Evolutionary conservation across 495 filamentous ascomycete genomes (phyloP), one percentile per base, ranked within the genome.

Genomic region (Pyrenula massariospora): DNA sequence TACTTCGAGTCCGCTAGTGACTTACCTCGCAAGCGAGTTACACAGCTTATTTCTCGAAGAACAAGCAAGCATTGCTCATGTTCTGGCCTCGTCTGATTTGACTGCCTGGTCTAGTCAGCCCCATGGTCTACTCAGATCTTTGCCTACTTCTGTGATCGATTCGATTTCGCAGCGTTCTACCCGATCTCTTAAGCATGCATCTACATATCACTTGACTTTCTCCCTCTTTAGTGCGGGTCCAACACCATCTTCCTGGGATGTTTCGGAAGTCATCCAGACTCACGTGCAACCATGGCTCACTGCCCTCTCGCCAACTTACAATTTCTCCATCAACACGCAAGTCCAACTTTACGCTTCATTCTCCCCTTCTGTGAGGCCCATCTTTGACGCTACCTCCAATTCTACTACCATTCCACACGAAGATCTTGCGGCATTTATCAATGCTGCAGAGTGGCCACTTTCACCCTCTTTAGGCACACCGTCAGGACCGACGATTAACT

Each of bases 291-390:
- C 93, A 0, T 77, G 97, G 50, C 76, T 97, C 0, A 77, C 88
- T 42, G 80, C 86, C 24, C 78, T 96, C 23, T 78, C 82, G 2
- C 76, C 83, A 15, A 92, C 97, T 60, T 91, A 88, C 75, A 92
- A 95, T 65, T 97, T 98, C 68, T 96, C 93, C 21, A 84, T 98
- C 42, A 93, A 97, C 66, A 95, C 90, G 1, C 93, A 98, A 68
- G 86, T 97, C 12, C 93, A 98, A 72, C 77, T 96, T 1, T 95
- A 95, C 66, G 93, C 93, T 1, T 74, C 77, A 0, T 84, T 86
- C 59, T 77, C 84, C 2, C 90, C 88, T 0, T 83, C 91, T 15
- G 80, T 75, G 10, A 61, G 63, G 15, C 82, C 82, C 0, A 71
- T 80, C 56, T 82, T 71, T 59, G 77, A 85, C 51, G 69, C 76